Base-by-base conservation (phyloP, 345 rosid genomes). In the Eucalyptus marginata region DNA sequence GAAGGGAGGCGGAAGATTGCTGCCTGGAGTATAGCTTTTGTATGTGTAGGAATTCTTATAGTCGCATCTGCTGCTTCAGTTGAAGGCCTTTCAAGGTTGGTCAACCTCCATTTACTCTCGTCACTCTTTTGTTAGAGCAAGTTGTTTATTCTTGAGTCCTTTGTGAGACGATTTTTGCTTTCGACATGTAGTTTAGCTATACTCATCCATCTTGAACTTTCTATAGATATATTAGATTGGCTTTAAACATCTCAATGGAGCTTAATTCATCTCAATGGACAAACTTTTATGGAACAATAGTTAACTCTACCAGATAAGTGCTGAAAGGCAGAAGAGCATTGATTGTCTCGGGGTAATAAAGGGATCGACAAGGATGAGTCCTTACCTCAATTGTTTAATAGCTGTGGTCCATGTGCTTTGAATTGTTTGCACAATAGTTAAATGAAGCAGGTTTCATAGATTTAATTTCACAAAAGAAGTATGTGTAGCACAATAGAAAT, bases 21-120 rank as follows among this genome's bases (percentile, higher is more conserved):
- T 91, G 96, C 97, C 66, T 98, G 99, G 99, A 96, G 95, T 88
- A 98, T 98, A 90, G 93, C 93, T 94, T 89, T 91, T 89, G 94
- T 94, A 4, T 96, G 97, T 89, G 64, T 94, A 12, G 99, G 99
- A 56, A 96, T 94, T 27, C 92, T 96, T 91, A 86, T 94, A 87
- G 95, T 98, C 52, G 93, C 97, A 54, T 98, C 92, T 88, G 91
- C 95, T 24, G 98, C 99, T 91, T 95, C 99, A n/a, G 91, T 89
- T 90, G 86, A 94, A 90, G 89, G 92, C 87, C 93, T 98, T 92
- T 96, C 96, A 18, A 91, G 97, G 99, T 97, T 90, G 58, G 96
- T 89, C 90, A 86, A 15, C 83, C 83, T 76, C 4, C 47, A 40
- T 40, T 40, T 58, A 47, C 71, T 44, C 87, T 15, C 12, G 13